Percentiles rank a stretch among this genome's conserved stretches.
Conservation (phyloP, 2,329 filamentous ascomycete genomes). For the Trichoderma guizhouense region DNA sequence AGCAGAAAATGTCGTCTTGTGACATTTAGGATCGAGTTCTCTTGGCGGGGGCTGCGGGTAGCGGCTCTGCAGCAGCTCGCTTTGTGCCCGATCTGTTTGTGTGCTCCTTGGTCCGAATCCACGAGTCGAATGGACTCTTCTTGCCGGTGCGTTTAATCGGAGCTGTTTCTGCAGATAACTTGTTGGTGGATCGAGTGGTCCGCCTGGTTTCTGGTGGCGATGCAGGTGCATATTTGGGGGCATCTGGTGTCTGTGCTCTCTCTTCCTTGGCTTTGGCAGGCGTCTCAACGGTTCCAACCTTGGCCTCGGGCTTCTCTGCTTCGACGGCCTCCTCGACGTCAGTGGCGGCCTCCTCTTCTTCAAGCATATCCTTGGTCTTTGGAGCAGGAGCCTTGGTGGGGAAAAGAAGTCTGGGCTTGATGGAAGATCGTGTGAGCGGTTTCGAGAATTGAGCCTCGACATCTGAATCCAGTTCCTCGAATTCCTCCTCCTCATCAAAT, state of each 20-base stretch:
- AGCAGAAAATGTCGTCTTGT: neutral
- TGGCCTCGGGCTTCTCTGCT: constrained; percentile 26
- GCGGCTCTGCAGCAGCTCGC: constrained; percentile 35
- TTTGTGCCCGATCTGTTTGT: constrained; percentile 45
- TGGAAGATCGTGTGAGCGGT: constrained; percentile 62
- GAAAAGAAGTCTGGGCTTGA: constrained; percentile 72
- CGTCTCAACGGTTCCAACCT: constrained; percentile 37
- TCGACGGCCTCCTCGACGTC: constrained; percentile 52
- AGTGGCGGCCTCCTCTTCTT: constrained; percentile 59
- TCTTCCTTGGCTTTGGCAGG: constrained; percentile 35
- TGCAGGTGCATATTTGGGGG: constrained; percentile 53
- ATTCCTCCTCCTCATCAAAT: constrained; percentile 31
- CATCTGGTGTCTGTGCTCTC: constrained; percentile 47
- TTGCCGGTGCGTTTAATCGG: constrained; percentile 39
- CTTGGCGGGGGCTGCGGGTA: constrained; percentile 33
- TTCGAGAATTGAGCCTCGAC: constrained; percentile 34
- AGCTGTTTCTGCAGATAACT: constrained; percentile 42
- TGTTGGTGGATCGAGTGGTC: constrained; percentile 55
- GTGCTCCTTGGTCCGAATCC: constrained; percentile 62
- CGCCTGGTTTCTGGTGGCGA: constrained; percentile 63
- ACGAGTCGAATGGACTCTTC: constrained; percentile 63
- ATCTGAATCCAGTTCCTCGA: constrained; percentile 34
- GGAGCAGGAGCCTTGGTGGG: constrained; percentile 38
- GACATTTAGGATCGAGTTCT: constrained; percentile 34
- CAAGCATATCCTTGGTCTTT: constrained; percentile 43